A percentile compares a stretch with the other conserved stretches of the same genome.
Evolutionary conservation across 2,329 filamentous ascomycete species (phyloP).

Genomic region (Keithomyces neogunnii): DNA sequence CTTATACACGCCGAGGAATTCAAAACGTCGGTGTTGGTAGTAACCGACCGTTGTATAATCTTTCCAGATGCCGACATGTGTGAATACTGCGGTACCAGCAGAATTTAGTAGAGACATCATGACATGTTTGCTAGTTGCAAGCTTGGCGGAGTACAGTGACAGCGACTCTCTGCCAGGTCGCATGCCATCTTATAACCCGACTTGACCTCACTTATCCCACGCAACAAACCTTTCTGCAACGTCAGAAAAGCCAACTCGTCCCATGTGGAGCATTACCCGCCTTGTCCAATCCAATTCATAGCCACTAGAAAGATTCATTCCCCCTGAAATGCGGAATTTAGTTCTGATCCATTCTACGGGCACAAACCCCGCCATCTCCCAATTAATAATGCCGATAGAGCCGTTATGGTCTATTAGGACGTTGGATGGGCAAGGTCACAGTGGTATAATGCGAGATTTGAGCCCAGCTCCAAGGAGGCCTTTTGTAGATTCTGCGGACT

Average conservation of each 20-base stretch:
- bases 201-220: too few relatives aligned
- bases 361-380: constrained; percentile 12
- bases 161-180: too few relatives aligned
- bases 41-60: too few relatives aligned
- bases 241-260: not conserved
- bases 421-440: constrained; percentile 11
- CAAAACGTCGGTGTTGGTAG: too few relatives aligned
- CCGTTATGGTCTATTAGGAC: constrained; percentile 8
- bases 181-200: too few relatives aligned
- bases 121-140: too few relatives aligned
- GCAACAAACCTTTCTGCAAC: not conserved
- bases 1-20: too few relatives aligned
- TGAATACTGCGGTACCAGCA: too few relatives aligned
- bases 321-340: not conserved
- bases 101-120: too few relatives aligned
- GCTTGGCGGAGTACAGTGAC: too few relatives aligned
- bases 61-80: too few relatives aligned
- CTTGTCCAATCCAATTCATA: not conserved
- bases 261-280: not conserved
- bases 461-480: constrained; percentile 9
- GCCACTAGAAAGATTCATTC: not conserved
- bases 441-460: constrained; percentile 12
- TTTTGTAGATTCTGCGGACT: constrained; percentile 8
- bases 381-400: constrained; percentile 11
- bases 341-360: constrained; percentile 6